Base-by-base conservation (phyloP, 1,284 basidiomycete genomes). In the Thelephora terrestris region DNA sequence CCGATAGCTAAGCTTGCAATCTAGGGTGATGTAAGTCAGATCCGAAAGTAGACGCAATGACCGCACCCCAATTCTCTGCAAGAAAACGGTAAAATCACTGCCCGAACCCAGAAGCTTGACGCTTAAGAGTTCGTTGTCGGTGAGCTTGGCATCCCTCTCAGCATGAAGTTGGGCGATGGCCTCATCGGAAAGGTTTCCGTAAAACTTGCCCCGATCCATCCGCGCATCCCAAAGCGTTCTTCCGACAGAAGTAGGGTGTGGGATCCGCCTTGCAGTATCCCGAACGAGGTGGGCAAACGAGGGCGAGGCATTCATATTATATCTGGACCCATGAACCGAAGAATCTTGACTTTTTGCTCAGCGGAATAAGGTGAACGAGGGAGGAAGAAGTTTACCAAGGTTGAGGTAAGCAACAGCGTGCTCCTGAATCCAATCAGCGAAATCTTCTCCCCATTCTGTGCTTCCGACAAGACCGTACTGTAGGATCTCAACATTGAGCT, bases 391-490 rank as follows among this genome's bases (percentile, higher is more conserved):
- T 71, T 59, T 60, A 75, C 84, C 87, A 23, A 88, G 71, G 61
- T 97, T 97, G 53, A 95, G 67, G 63, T 97, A 97, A 5, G 87
- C 77, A n/a, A 90, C 90, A 36, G 85, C 82, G 53, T 93, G 75
- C 42, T 78, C 67, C 38, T 74, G 71, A 50, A 95, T 79, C 81
- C 86, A 94, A 25, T 80, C 71, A 1, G 82, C 71, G 62, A 93
- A 95, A 63, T 95, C 91, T 67, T 95, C 92, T 6, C 81, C 86
- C 73, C 82, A 92, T 65, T 95, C 91, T 5, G 88, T 92, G 56
- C 81, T 84, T 10, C 92, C 92, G 40, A 96, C 70, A 34, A 95
- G 73, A 24, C 91, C 91, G 52, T 91, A 91, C 79, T 90, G 52
- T 9, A 49, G 29, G 27, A 5, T 44, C 23, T 24, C 43, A 48